Conservation (phyloP, 2,329 filamentous ascomycete genomes). For the Catunica adiposa region DNA sequence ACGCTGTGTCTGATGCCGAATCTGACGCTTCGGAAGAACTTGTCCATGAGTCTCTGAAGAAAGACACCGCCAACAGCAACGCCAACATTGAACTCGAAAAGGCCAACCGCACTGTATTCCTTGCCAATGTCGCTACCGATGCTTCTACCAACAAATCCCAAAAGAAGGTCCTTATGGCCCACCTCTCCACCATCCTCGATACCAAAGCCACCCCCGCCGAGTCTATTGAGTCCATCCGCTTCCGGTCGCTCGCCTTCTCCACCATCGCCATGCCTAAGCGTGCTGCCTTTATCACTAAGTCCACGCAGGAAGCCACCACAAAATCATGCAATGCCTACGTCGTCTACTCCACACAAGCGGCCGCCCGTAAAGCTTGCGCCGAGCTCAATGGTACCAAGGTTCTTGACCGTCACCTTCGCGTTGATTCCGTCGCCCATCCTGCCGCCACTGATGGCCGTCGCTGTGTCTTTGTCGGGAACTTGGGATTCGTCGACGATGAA, state of each 20-base stretch:
- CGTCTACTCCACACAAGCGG: conserved; percentile 62
- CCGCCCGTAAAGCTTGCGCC: conserved; percentile 58
- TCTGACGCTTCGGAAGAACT: conserved; percentile 23
- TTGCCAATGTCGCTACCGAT: conserved; percentile 73
- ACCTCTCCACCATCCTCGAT: conserved; percentile 61
- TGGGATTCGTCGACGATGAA: conserved; percentile 92
- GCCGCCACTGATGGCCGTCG: conserved; percentile 66
- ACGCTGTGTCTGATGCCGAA: conserved; percentile 30
- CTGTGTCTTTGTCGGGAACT: conserved; percentile 91
- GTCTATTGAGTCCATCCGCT: conserved; percentile 79
- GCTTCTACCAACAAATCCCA: conserved; percentile 69
- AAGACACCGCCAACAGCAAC: not conserved
- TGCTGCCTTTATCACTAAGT: conserved; percentile 82
- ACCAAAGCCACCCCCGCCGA: conserved; percentile 36
- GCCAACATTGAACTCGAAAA: conserved; percentile 51
- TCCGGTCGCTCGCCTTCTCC: conserved; percentile 81
- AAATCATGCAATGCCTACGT: conserved; percentile 89
- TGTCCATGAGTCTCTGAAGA: conserved; percentile 40
- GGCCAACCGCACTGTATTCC: conserved; percentile 75
- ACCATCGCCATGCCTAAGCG: conserved; percentile 68
- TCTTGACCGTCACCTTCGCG: conserved; percentile 74
- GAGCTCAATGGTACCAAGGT: conserved; percentile 71
- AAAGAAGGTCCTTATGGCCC: conserved; percentile 59
- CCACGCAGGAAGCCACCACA: conserved; percentile 79
- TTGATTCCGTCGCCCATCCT: conserved; percentile 82